A percentile compares a stretch with the other conserved stretches of the same genome.
phyloP scores from a whole-genome alignment of 768 basidiomycete species.

The Trametes coccinea region DNA sequence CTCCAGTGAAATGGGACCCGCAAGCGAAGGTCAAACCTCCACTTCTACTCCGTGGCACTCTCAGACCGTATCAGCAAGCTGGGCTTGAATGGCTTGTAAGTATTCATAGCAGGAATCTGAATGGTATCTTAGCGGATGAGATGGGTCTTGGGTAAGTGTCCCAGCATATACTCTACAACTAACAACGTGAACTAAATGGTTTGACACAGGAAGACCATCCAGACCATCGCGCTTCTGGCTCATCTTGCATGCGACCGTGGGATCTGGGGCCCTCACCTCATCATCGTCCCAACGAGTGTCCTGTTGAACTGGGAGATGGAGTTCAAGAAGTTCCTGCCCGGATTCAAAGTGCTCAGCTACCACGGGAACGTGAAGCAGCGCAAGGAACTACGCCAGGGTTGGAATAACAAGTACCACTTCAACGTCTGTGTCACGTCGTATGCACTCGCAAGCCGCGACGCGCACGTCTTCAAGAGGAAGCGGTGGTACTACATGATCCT shows the following conservation, averaged over 20 bases:
- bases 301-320: conserved; percentile 97
- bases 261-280: conserved; percentile 91
- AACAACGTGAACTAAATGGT: neutral
- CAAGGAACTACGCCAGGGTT: conserved; percentile 86
- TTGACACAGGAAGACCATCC: conserved; percentile 81
- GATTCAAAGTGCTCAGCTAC: conserved; percentile 84
- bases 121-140: conserved; percentile 88
- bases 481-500: conserved; percentile 96
- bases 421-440: conserved; percentile 96
- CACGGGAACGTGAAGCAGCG: conserved; percentile 88
- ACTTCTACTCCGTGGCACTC: conserved; percentile 77
- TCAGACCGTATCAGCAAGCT: conserved; percentile 91
- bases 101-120: conserved; percentile 76
- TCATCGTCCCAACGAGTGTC: conserved; percentile 92
- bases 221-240: conserved; percentile 92
- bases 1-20: conserved; percentile 67
- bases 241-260: conserved; percentile 89
- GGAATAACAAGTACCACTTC: conserved; percentile 87
- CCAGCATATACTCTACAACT: neutral
- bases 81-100: conserved; percentile 95
- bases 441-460: conserved; percentile 87
- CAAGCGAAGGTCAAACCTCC: conserved; percentile 60
- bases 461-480: conserved; percentile 89
- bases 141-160: conserved; percentile 88
- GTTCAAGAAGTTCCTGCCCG: conserved; percentile 93